Base-by-base conservation (phyloP, 129 eudicot genomes). In the Flaveria brownii region DNA sequence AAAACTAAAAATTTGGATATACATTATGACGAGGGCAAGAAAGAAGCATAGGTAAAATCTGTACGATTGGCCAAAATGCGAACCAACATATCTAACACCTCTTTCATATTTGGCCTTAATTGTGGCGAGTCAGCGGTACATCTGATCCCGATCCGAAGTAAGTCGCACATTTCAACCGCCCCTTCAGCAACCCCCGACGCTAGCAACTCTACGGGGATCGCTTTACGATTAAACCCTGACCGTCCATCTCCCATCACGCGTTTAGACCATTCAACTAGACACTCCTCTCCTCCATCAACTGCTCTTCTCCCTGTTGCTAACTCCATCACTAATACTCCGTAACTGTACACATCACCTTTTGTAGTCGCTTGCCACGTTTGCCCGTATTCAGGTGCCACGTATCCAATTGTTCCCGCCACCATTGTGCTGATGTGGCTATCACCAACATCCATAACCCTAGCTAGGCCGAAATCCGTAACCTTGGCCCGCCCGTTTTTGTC, bases 361-460 rank as follows among this genome's bases (percentile, higher is more conserved):
- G 97, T 95, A 0, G 99, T 95, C 14, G 99, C 99, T 51, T 91
- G 94, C 99, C 96, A 87, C 18, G 92, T 91, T 66, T 89, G 97
- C 28, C 99, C 93, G 49, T 95, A 95, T 71, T 95, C 99, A 0
- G 99, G 99, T 6, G 99, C 99, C 25, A 95, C 99, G 25, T 95
- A 95, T 0, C 99, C 99, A 5, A 95, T 84, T 0, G 99, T 95
- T 41, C 99, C 99, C 2, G 99, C 99, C 78, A 95, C 97, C 88
- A 90, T 89, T 13, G 99, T 95, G 86, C 96, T 89, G 59, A 95
- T 92, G 70, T 95, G 99, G 68, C 90, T 95, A 1, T 85, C 90
- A 2, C 93, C 99, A 0, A 87, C 92, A 68, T 91, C 96, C 67
- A 95, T 85, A 30, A 91, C 82, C 51, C 99, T 71, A 1, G 99